These are phyloP conservation scores for Diaporthe sp. DNA, from an alignment of 2,329 filamentous ascomycete species.

Conservation along the genomic window DNA sequence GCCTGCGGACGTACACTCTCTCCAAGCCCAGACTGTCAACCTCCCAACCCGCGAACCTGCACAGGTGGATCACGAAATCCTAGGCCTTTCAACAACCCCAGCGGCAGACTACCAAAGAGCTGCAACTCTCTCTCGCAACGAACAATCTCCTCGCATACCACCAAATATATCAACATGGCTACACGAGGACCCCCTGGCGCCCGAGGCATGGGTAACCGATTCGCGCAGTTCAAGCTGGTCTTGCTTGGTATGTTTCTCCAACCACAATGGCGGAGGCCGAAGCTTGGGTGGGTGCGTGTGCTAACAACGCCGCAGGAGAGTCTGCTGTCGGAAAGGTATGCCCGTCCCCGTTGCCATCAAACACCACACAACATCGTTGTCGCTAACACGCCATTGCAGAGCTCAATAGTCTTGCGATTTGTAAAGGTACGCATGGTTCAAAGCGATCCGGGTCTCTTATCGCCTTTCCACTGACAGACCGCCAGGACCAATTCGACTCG, in stretches of 20 bases:
- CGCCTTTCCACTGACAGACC: constrained; percentile 17
- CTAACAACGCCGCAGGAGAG: constrained; percentile 78
- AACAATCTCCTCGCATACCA: constrained; percentile 32
- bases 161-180: constrained; percentile 75
- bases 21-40: constrained; percentile 11
- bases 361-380: constrained; percentile 30
- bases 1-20: constrained; percentile 9
- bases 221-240: constrained; percentile 99
- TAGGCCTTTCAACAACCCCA: constrained; percentile 28
- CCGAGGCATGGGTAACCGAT: constrained; percentile 81
- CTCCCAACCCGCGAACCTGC: neutral
- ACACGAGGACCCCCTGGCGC: constrained; percentile 77
- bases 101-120: constrained; percentile 34
- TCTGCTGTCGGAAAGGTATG: constrained; percentile 97
- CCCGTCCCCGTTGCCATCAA: constrained; percentile 4
- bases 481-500: constrained; percentile 95
- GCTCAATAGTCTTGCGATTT: constrained; percentile 96
- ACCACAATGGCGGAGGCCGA: neutral
- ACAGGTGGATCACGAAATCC: constrained; percentile 32
- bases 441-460: neutral
- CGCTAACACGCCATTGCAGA: constrained; percentile 67
- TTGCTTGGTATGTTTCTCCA: constrained; percentile 81
- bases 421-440: constrained; percentile 79
- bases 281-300: constrained; percentile 36
- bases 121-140: constrained; percentile 41